A percentile compares a stretch with the other conserved stretches of the same genome.
These are phyloP conservation scores for Alternaria sp. DNA, from an alignment of 2,329 filamentous ascomycete species.

Conservation along the genomic window DNA sequence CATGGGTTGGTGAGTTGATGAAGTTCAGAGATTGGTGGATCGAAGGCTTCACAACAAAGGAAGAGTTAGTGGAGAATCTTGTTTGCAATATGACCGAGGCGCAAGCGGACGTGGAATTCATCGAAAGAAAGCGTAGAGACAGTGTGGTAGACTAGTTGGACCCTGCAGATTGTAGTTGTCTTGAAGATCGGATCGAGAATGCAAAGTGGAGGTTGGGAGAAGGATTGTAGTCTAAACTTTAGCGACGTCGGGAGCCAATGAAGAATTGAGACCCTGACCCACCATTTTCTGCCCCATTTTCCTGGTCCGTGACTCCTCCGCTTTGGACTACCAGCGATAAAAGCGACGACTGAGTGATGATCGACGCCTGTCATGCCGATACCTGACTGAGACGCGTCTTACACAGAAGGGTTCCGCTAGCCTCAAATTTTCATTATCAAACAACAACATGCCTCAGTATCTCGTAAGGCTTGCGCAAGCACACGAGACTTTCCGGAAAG, in stretches of 20 bases:
- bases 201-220: not conserved
- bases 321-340: slow-evolving; percentile 3
- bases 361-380: slow-evolving; percentile 25
- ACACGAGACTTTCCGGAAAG: slow-evolving; percentile 88
- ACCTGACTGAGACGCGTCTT: slow-evolving; percentile 27
- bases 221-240: slow-evolving; percentile 7
- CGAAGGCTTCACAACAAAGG: slow-evolving; percentile 11
- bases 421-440: not conserved
- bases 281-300: slow-evolving; percentile 22
- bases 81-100: slow-evolving; percentile 12
- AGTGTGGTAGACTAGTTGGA: slow-evolving; percentile 5
- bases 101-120: slow-evolving; percentile 9
- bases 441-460: slow-evolving; percentile 67
- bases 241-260: slow-evolving; percentile 25
- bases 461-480: slow-evolving; percentile 88
- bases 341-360: not conserved
- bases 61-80: slow-evolving; percentile 11
- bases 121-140: slow-evolving; percentile 1
- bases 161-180: not conserved
- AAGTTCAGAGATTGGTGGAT: slow-evolving; percentile 12
- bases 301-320: slow-evolving; percentile 25
- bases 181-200: not conserved
- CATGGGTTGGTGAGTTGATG: slow-evolving; percentile 12
- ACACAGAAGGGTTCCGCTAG: not conserved
- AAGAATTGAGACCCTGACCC: slow-evolving; percentile 12